Base-by-base conservation (phyloP, 495 filamentous ascomycete species). In the Aspergillus nanangensis region DNA sequence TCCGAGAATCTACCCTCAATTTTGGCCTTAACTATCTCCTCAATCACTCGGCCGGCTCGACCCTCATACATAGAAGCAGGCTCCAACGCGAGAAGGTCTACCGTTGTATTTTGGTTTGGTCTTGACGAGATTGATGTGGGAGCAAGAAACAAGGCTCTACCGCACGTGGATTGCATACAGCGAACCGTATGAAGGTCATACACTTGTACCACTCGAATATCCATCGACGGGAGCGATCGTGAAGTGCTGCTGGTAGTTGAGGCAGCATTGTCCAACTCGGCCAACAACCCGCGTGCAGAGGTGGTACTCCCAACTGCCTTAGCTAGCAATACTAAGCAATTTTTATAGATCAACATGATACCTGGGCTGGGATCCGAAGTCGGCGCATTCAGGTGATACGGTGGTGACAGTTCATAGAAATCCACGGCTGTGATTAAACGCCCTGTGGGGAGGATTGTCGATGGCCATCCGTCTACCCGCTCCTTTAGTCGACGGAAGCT, bases 371-470 rank as follows among this genome's bases (percentile, higher is more conserved):
- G 69, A 38, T 57, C 52, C 27, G 56, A 43, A 8, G 51, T 45
- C 35, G 64, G 45, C 9, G 61, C 51, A 23, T 75, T 64, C 8
- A 69, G 46, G 44, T 71, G 71, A 52, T 86, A 97, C 3, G 94
- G 93, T 5, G 88, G 78, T 4, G 78, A 61, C 1, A 95, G 70
- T 51, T 95, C 88, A 33, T 81, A 64, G 59, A 87, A 84, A 65
- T 98, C 93, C 14, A 86, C 80, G 5, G 88, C 91, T 9, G 86
- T 79, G 49, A 97, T 87, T 19, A 97, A 67, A 8, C 94, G 84
- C 13, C 91, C 91, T 25, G 77, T 70, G 3, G 88, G 85, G 38
- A 83, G 76, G 14, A 88, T 73, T 14, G 81, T 77, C 2, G 71
- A 60, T 3, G 94, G 90, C 94, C 93, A 97, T 33, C 73, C 79